Percentiles rank a stretch among this genome's conserved stretches.
phyloP scores from a whole-genome alignment of 805 yeast species.

The Ogataea paraovalis region DNA sequence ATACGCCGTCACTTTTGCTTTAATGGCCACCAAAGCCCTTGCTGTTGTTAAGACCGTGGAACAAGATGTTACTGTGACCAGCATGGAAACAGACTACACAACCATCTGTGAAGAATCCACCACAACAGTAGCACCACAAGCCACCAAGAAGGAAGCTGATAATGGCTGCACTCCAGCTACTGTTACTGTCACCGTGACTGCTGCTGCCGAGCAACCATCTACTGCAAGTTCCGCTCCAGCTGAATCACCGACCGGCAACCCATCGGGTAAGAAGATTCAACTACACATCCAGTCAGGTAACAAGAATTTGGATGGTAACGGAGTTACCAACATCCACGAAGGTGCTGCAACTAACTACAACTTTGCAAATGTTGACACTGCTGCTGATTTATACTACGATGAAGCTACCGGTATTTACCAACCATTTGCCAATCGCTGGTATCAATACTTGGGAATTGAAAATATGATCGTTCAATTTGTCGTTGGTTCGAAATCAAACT shows the following conservation, averaged over 20 bases:
- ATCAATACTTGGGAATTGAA: neutral
- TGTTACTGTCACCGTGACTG: neutral
- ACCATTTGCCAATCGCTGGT: neutral
- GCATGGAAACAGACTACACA: neutral
- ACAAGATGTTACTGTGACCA: neutral
- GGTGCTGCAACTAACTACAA: neutral
- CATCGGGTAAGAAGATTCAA: neutral
- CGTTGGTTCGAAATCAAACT: neutral
- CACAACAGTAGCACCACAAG: neutral
- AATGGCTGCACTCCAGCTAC: too few species aligned
- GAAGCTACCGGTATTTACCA: neutral
- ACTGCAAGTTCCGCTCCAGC: neutral
- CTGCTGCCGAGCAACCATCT: neutral
- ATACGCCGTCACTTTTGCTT: neutral
- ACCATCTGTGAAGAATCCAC: neutral
- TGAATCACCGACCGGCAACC: neutral
- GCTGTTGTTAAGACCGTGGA: neutral
- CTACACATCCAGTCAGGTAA: neutral
- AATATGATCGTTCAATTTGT: neutral
- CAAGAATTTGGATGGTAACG: neutral
- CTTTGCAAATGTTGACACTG: neutral
- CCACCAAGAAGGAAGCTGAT: too few species aligned
- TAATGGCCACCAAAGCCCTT: neutral
- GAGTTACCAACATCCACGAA: neutral
- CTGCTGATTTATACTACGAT: neutral